Conservation (phyloP, 2,329 filamentous ascomycete species). For the Arthrobotrys iridis region DNA sequence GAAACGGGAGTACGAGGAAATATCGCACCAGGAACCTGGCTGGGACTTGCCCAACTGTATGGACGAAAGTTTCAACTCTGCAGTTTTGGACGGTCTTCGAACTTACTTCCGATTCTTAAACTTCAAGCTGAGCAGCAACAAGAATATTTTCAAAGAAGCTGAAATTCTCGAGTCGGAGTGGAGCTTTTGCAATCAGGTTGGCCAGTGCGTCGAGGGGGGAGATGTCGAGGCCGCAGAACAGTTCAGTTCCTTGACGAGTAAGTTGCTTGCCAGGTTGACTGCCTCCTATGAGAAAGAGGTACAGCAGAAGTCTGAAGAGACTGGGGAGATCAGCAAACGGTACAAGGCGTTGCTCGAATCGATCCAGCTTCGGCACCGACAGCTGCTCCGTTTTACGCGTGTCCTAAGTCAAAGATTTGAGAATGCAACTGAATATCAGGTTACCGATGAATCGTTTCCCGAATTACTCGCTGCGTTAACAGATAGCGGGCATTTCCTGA, state of each 20-base stretch:
- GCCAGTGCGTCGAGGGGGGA: slow-evolving; percentile 87
- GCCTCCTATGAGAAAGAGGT: slow-evolving; percentile 92
- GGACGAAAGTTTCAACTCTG: slow-evolving; percentile 92
- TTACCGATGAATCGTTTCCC: slow-evolving; percentile 76
- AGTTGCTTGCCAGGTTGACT: slow-evolving; percentile 86
- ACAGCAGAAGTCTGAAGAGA: slow-evolving; percentile 83
- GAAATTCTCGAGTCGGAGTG: slow-evolving; percentile 97
- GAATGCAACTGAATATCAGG: slow-evolving; percentile 93
- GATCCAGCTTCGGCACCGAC: slow-evolving; percentile 92
- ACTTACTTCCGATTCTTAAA: slow-evolving; percentile 99
- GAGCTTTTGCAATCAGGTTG: slow-evolving; percentile 95
- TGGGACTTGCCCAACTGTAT: slow-evolving; percentile 97
- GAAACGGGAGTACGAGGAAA: slow-evolving; percentile 84
- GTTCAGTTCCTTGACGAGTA: slow-evolving; percentile 91
- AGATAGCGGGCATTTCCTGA: slow-evolving; percentile 84
- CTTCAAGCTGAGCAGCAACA: slow-evolving; percentile 96
- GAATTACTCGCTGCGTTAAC: slow-evolving; percentile 83
- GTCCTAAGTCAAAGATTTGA: slow-evolving; percentile 93
- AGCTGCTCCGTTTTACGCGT: slow-evolving; percentile 76
- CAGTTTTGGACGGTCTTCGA: slow-evolving; percentile 89
- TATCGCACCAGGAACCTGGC: slow-evolving; percentile 85
- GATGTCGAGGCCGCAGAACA: slow-evolving; percentile 98
- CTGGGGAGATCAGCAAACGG: slow-evolving; percentile 90
- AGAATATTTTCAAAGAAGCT: slow-evolving; percentile 98
- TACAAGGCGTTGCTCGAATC: slow-evolving; percentile 97